A percentile compares a stretch with the other conserved stretches of the same genome.
Evolutionary conservation across 768 basidiomycete species (phyloP).

Genomic region (Tubosaeta brunneosetosa): DNA sequence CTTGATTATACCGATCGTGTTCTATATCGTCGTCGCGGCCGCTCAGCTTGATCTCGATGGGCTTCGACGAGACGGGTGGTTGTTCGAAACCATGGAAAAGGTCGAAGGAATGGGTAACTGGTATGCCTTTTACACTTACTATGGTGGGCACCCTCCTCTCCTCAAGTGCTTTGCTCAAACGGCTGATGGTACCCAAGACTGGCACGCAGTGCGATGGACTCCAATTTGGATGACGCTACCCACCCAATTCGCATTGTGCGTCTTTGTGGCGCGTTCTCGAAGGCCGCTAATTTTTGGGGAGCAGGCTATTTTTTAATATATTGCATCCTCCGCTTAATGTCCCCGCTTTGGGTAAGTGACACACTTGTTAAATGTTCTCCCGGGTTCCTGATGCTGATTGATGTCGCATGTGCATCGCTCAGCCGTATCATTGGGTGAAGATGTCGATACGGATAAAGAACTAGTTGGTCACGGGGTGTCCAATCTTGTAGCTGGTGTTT

Average conservation of each 20-base stretch:
- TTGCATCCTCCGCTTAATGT: slow-evolving; percentile 85
- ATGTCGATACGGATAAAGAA: slow-evolving; percentile 89
- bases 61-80: slow-evolving; percentile 70
- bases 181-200: slow-evolving; percentile 42
- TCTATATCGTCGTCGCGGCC: slow-evolving; percentile 74
- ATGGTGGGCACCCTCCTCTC: slow-evolving; percentile 44
- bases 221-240: slow-evolving; percentile 82
- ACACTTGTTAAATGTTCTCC: not conserved
- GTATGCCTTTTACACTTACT: slow-evolving; percentile 85
- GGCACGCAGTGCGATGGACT: slow-evolving; percentile 50
- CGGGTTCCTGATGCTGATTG: not conserved
- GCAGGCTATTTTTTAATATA: slow-evolving; percentile 80
- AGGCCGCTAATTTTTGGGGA: slow-evolving; percentile 20
- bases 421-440: slow-evolving; percentile 87
- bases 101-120: slow-evolving; percentile 41
- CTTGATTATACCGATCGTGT: slow-evolving; percentile 70
- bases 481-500: slow-evolving; percentile 73
- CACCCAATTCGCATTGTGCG: slow-evolving; percentile 88
- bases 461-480: slow-evolving; percentile 91
- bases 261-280: slow-evolving; percentile 10
- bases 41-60: slow-evolving; percentile 53
- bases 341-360: slow-evolving; percentile 68
- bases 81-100: slow-evolving; percentile 61
- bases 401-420: not conserved
- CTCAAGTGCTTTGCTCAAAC: not conserved